phyloP scores from a whole-genome alignment of 2,329 filamentous ascomycete species.

The Aphanocladium album region DNA sequence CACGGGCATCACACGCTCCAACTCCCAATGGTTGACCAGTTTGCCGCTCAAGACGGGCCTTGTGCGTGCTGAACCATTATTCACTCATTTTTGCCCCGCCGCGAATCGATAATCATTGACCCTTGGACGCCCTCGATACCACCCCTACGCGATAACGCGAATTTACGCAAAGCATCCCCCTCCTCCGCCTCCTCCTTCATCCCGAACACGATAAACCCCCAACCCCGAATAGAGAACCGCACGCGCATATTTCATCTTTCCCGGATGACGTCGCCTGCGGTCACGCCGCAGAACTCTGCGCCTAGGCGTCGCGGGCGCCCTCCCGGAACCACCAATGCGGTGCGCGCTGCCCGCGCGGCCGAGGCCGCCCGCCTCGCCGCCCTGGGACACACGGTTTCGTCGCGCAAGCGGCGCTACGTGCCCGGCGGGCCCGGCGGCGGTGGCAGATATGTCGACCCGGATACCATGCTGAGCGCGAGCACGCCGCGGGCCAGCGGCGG shows the following conservation, averaged over 20 bases:
- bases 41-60: background rate
- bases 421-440: constrained; percentile 83
- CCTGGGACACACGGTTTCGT: constrained; percentile 52
- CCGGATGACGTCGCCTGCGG: constrained; percentile 29
- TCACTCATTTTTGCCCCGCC: background rate
- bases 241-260: background rate
- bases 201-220: background rate
- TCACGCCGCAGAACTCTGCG: constrained; percentile 32
- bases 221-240: background rate
- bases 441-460: constrained; percentile 74
- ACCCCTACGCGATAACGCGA: constrained; percentile 1
- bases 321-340: constrained; percentile 37
- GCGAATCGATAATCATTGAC: background rate
- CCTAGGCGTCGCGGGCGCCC: constrained; percentile 45
- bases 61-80: background rate
- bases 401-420: constrained; percentile 71
- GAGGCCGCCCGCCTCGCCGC: constrained; percentile 29
- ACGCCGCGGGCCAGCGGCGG: constrained; percentile 38
- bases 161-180: too few relatives aligned
- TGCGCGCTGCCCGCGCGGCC: constrained; percentile 35
- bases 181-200: background rate
- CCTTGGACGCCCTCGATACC: background rate
- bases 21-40: constrained; percentile 3
- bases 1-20: background rate
- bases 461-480: constrained; percentile 46